Evolutionary conservation across 805 yeast species (phyloP), one percentile per base, ranked within the genome.

Genomic region (Hemisphaericaspora nanyangensis): DNA sequence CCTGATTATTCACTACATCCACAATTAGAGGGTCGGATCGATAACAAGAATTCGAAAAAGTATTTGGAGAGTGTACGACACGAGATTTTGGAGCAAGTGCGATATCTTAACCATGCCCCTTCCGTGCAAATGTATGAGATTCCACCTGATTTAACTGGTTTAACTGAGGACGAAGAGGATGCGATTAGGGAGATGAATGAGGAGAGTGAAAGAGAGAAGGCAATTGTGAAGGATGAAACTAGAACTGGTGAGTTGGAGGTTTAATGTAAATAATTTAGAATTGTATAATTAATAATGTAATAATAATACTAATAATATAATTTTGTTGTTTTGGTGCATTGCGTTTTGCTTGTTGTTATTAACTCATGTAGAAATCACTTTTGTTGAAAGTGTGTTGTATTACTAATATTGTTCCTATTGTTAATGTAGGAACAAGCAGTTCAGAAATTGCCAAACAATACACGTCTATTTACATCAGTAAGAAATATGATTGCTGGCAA

Each of bases 1-100:
- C 98, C 98, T 0, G 98, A 93, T 61, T 85, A 77, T 61, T 79
- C 93, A 17, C 68, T 93, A 43, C 96, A 88, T 58, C 98, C 98
- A 10, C 72, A 65, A 42, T 49, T 68, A 36, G 74, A 68, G 29
- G 74, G 73, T 3, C 15, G 85, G 37, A 72, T 88, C 24, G 96
- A 90, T 50, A 91, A 91, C 63, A 85, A 84, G 54, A 91, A 91
- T 60, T 71, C 87, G 16, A 82, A 82, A 46, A 83, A 83, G 56
- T 88, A 86, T 54, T 69, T 93, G 39, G 96, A 93, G 49, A 79
- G 83, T 52, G 79, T 91, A 26, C 75, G 80, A 50, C 78, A 78
- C 40, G 82, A 85, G 46, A 76, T 88, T 19, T 59, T 90, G 51
- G 96, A 91, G 61, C 88, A 85, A 56, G 66, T 91, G 34, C 63